A percentile compares a stretch with the other conserved stretches of the same genome.
Evolutionary conservation across 495 filamentous ascomycete genomes (phyloP).

Genomic region (Hypoxylon fuscum): DNA sequence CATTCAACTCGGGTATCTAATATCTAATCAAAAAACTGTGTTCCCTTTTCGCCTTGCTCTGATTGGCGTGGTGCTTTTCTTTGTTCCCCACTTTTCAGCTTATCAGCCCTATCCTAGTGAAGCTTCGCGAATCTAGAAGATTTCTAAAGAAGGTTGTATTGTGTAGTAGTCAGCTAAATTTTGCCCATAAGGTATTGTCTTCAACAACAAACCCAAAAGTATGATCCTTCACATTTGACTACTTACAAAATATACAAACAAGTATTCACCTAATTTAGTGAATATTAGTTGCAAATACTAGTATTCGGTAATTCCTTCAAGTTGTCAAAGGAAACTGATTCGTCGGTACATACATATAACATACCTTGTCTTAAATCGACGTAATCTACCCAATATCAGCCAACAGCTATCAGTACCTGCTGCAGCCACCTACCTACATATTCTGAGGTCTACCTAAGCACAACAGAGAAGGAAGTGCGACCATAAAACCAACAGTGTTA

Average conservation of each 20-base stretch:
- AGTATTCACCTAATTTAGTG: not conserved
- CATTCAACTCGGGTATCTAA: too few species aligned
- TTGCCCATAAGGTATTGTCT: conserved; percentile 1
- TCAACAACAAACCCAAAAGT: not conserved
- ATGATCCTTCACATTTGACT: not conserved
- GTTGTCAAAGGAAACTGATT: not conserved
- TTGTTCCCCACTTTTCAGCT: not conserved
- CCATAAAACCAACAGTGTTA: conserved; percentile 1
- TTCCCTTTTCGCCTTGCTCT: too few species aligned
- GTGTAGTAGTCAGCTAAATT: conserved; percentile 17
- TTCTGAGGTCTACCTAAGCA: not conserved
- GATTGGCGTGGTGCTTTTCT: too few species aligned
- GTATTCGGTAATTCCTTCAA: too few species aligned
- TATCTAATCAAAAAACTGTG: too few species aligned
- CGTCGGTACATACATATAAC: conserved; percentile 6
- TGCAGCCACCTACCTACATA: too few species aligned
- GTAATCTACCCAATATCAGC: conserved; percentile 29
- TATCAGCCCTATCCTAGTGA: conserved; percentile 39
- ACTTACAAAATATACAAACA: not conserved
- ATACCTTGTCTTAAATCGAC: conserved; percentile 28
- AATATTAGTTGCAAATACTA: too few species aligned
- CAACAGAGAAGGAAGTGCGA: not conserved
- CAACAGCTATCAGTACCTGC: conserved; percentile 9
- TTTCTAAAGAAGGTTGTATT: conserved; percentile 27
- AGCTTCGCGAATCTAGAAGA: conserved; percentile 49